These are phyloP conservation scores for Senna siamea DNA, from an alignment of 306 rosid species.

Conservation along the genomic window DNA sequence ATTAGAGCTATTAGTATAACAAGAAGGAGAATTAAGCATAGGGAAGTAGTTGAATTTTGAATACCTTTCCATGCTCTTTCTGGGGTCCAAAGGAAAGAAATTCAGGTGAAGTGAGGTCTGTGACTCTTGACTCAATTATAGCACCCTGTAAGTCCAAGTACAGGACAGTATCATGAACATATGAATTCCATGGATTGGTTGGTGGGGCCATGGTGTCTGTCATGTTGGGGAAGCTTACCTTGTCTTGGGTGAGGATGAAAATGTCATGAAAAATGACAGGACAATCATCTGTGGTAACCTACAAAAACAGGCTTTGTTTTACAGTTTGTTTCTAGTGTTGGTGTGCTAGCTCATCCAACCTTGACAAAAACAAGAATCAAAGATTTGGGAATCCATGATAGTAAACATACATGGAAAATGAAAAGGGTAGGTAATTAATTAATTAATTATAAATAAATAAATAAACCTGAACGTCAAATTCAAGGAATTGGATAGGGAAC, in stretches of 20 bases:
- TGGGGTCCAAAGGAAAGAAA: slow-evolving; percentile 57
- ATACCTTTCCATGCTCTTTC: slow-evolving; percentile 44
- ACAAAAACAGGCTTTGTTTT: slow-evolving; percentile 32
- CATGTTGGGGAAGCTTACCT: too few relatives aligned
- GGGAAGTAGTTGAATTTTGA: neutral
- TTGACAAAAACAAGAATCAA: neutral
- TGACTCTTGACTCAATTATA: slow-evolving; percentile 46
- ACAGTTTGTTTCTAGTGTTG: neutral
- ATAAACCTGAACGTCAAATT: slow-evolving; percentile 64
- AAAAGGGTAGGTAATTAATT: too few relatives aligned
- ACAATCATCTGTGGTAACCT: slow-evolving; percentile 57
- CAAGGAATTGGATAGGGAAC: slow-evolving; percentile 52
- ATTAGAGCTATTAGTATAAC: too few relatives aligned
- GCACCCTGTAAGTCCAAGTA: too few relatives aligned
- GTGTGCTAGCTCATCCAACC: slow-evolving; percentile 6
- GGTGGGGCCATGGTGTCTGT: too few relatives aligned
- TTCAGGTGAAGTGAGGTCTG: slow-evolving; percentile 47
- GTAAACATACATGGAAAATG: too few relatives aligned
- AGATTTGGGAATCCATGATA: too few relatives aligned
- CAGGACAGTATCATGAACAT: neutral
- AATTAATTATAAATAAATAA: neutral
- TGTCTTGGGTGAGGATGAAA: slow-evolving; percentile 42
- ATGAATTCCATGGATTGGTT: neutral
- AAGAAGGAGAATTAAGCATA: too few relatives aligned
- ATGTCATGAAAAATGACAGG: slow-evolving; percentile 60